Evolutionary conservation across 768 basidiomycete genomes (phyloP), one percentile per base, ranked within the genome.

Genomic region (Termitomyces eurrhizus): DNA sequence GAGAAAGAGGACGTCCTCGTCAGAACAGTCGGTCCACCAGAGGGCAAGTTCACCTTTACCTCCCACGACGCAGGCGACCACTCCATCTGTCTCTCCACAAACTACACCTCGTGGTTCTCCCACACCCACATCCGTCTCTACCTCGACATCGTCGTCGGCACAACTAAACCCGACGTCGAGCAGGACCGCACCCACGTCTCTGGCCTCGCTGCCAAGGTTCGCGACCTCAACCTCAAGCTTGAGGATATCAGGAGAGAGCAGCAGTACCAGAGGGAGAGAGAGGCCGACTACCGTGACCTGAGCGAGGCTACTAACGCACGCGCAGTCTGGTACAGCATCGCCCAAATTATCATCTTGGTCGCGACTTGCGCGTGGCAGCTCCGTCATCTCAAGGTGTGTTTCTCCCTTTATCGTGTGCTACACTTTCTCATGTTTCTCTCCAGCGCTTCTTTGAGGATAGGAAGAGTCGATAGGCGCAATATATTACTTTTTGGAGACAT

Each of bases 21-120:
- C 45, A 89, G 89, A 67, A 95, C 94, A 9, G 85, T 86, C n/a
- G 97, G 97, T 2, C 91, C 95, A 6, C 78, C 87, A 26, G 90
- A 96, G 53, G 92, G 97, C 33, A 86, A 86, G 60, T 98, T 98
- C 78, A 98, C 97, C 0, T 99, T 99, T 70, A 98, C 97, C 32
- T 97, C 96, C 5, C 94, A 97, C 71, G 93, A 95, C 62, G 83
- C 95, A 33, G 95, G 95, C 52, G 97, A 98, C 78, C 97, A 99
- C 77, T 88, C 92, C 56, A 97, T 99, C 70, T 99, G 97, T 72
- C 84, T 98, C 53, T 92, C 92, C 7, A 91, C 93, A 21, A 96
- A 96, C 73, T 90, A 93, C 75, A 88, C 93, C 2, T 85, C 91
- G 16, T 96, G 92, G 93, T 91, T 92, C 74, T 81, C 83, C 59